A percentile compares a stretch with the other conserved stretches of the same genome.
Evolutionary conservation across 192 early-diverging fungal species (phyloP).

Genomic region (Chytriomyces sp.): DNA sequence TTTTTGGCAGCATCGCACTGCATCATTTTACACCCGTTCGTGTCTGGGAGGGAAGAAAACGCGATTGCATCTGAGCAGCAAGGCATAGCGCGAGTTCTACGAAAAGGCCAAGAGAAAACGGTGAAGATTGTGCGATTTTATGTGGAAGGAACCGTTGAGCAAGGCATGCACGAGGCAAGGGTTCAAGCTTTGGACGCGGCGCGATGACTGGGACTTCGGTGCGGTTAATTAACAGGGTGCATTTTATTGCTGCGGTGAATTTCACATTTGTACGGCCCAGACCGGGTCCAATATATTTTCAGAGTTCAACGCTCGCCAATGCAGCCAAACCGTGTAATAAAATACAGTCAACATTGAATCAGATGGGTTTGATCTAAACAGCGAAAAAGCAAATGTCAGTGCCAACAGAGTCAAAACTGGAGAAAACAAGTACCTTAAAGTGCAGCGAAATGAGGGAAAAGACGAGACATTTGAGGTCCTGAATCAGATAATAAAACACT

Average conservation of each 20-base stretch:
- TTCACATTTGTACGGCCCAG: too few species aligned
- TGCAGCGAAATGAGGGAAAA: conserved; percentile 94
- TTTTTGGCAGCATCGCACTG: neutral
- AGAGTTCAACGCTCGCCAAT: too few species aligned
- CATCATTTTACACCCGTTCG: conserved; percentile 17
- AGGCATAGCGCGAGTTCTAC: conserved; percentile 17
- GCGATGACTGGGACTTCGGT: too few species aligned
- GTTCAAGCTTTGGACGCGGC: neutral
- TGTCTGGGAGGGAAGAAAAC: conserved; percentile 7
- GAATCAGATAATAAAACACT: conserved; percentile 95
- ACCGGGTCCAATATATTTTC: too few species aligned
- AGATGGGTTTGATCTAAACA: too few species aligned
- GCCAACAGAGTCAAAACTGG: too few species aligned
- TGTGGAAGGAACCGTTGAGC: conserved; percentile 16
- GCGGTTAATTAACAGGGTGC: too few species aligned
- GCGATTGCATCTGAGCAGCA: conserved; percentile 26
- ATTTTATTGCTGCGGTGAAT: too few species aligned
- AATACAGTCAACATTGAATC: too few species aligned
- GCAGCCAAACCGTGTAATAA: too few species aligned
- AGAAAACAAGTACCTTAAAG: conserved; percentile 75
- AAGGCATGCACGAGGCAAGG: conserved; percentile 1
- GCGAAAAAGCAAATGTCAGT: too few species aligned
- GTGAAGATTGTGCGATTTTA: conserved; percentile 27
- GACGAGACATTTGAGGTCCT: conserved; percentile 96
- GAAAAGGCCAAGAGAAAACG: conserved; percentile 21